A percentile compares a stretch with the other conserved stretches of the same genome.
These are phyloP conservation scores for Scutellaria baicalensis DNA, from an alignment of 257 asterid genomes.

Conservation along the genomic window DNA sequence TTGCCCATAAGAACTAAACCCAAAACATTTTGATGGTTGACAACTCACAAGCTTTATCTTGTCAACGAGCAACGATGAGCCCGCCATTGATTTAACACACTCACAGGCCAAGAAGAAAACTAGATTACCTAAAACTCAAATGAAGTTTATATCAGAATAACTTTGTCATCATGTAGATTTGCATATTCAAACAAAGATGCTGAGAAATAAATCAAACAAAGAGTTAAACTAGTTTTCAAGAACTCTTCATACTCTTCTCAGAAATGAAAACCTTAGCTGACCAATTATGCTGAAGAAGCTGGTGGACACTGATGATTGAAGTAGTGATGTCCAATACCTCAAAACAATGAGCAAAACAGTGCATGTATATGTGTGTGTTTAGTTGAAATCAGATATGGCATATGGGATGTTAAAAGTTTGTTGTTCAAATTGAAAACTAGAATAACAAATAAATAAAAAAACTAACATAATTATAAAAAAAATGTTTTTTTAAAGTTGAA, in stretches of 20 bases:
- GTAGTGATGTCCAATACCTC: background rate
- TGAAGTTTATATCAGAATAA: no score
- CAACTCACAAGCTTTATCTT: slow-evolving; percentile 30
- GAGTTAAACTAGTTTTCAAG: background rate
- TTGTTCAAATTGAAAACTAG: no score
- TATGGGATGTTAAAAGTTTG: no score
- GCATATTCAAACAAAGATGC: no score
- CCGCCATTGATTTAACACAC: slow-evolving; percentile 45
- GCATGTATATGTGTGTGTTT: background rate
- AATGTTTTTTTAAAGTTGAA: no score
- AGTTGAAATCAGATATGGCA: background rate
- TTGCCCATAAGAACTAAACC: no score
- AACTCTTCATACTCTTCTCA: background rate
- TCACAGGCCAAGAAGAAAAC: no score
- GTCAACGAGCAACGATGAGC: slow-evolving; percentile 31
- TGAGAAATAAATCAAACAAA: background rate
- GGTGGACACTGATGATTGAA: background rate
- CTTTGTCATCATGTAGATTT: no score
- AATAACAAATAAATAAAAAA: no score
- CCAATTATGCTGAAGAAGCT: background rate
- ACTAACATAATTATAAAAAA: no score
- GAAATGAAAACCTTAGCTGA: slow-evolving; percentile 1
- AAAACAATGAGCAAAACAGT: background rate
- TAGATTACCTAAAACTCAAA: no score
- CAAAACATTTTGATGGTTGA: slow-evolving; percentile 23